Evolutionary conservation across 2,329 filamentous ascomycete species (phyloP).

Genomic region (Cordyceps fumosorosea): DNA sequence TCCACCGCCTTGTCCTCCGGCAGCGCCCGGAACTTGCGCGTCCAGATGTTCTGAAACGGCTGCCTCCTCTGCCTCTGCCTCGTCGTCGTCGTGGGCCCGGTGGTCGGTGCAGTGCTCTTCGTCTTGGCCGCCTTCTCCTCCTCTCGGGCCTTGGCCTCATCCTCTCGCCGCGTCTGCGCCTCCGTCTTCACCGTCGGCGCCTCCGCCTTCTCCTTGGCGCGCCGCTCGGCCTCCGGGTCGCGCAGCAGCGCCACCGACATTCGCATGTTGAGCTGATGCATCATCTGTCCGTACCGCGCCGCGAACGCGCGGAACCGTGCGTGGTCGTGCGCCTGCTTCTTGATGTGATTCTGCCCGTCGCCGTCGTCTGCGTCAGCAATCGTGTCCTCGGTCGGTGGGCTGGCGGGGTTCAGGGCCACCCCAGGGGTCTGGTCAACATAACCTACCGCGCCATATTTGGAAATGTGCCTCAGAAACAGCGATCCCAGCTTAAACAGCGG

Average conservation of each 20-base stretch:
- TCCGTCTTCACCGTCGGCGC: conserved; percentile 59
- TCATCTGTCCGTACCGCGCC: conserved; percentile 54
- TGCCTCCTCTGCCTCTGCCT: background rate
- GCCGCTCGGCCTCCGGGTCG: conserved; percentile 49
- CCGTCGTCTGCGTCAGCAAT: background rate
- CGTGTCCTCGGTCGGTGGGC: too few relatives aligned
- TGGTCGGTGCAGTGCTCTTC: background rate
- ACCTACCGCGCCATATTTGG: conserved; percentile 63
- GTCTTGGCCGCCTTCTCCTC: conserved; percentile 15
- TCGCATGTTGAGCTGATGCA: conserved; percentile 63
- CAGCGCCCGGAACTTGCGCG: conserved; percentile 54
- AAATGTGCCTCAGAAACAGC: conserved; percentile 58
- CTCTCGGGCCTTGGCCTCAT: conserved; percentile 37
- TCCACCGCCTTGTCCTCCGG: conserved; percentile 60
- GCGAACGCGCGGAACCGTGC: conserved; percentile 54
- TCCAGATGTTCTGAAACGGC: conserved; percentile 50
- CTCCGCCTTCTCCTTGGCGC: conserved; percentile 56
- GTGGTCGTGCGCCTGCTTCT: conserved; percentile 59
- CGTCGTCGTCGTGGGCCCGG: background rate
- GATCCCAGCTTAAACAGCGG: conserved; percentile 62
- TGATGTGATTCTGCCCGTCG: conserved; percentile 53
- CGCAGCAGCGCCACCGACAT: conserved; percentile 53
- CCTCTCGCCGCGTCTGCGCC: conserved; percentile 51
- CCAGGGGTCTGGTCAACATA: background rate
- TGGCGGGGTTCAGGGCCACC: too few relatives aligned